These are phyloP conservation scores for Byssoonygena ceratinophila DNA, from an alignment of 2,329 filamentous ascomycete genomes.

Conservation along the genomic window DNA sequence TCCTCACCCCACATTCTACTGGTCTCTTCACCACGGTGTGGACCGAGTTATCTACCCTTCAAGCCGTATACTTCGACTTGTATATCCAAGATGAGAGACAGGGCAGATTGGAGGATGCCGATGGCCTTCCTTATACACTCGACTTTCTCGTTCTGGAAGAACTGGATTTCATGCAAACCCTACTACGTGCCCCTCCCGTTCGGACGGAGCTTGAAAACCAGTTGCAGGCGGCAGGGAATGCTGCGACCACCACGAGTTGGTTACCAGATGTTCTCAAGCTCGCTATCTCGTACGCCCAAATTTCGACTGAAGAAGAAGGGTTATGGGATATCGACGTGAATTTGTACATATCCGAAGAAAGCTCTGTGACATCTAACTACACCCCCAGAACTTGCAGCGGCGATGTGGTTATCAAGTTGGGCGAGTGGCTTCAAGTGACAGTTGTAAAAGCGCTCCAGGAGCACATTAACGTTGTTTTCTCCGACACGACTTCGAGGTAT, in stretches of 20 bases:
- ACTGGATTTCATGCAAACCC: conserved; percentile 86
- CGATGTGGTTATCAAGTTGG: conserved; percentile 82
- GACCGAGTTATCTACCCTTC: conserved; percentile 69
- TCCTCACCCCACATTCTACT: conserved; percentile 72
- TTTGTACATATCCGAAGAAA: conserved; percentile 88
- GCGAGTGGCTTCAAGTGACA: conserved; percentile 71
- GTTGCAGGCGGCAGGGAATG: conserved; percentile 50
- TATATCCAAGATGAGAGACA: conserved; percentile 81
- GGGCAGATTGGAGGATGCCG: conserved; percentile 77
- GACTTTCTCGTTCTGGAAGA: conserved; percentile 92
- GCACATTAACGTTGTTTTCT: conserved; percentile 65
- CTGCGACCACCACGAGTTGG: conserved; percentile 61
- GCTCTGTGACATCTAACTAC: conserved; percentile 89
- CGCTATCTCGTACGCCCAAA: conserved; percentile 73
- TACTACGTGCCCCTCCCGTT: conserved; percentile 76
- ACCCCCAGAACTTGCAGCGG: conserved; percentile 86
- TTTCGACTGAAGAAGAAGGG: conserved; percentile 84
- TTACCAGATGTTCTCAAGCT: conserved; percentile 79
- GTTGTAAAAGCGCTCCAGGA: conserved; percentile 69
- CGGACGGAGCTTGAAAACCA: conserved; percentile 79
- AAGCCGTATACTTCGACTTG: conserved; percentile 63
- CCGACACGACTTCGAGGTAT: conserved; percentile 33
- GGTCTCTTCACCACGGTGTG: conserved; percentile 77
- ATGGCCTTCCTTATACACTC: conserved; percentile 84
- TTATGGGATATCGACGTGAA: conserved; percentile 97